A percentile compares a stretch with the other conserved stretches of the same genome.
Conservation (phyloP, 1,139 yeast genomes). For the Geotrichum bryndzae region DNA sequence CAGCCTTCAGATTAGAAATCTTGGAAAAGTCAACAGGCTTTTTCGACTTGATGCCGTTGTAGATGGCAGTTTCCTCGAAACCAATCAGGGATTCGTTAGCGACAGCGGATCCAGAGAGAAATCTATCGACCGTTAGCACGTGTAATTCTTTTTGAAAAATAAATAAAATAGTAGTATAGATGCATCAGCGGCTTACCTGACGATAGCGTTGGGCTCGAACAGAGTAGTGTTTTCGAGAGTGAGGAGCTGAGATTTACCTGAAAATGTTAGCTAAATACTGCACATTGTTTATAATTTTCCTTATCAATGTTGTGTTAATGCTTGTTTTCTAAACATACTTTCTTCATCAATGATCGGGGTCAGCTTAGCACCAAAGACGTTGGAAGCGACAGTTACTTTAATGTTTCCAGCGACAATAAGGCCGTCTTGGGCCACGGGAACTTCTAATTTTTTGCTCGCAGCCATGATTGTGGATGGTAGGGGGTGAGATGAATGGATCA, state of each 20-base stretch:
- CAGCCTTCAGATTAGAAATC: conserved; percentile 22
- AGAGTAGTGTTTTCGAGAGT: conserved; percentile 27
- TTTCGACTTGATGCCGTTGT: conserved; percentile 17
- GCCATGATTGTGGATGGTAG: conserved; percentile 5
- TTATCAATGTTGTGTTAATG: background rate
- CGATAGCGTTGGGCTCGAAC: conserved; percentile 77
- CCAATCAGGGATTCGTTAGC: conserved; percentile 24
- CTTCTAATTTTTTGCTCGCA: conserved; percentile 8
- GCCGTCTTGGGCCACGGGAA: conserved; percentile 15
- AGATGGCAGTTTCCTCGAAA: conserved; percentile 21
- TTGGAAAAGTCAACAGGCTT: conserved; percentile 7
- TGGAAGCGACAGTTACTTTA: conserved; percentile 14
- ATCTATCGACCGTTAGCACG: conserved; percentile 31
- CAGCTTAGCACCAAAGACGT: conserved; percentile 5
- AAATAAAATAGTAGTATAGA: conserved; percentile 10
- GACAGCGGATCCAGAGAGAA: conserved; percentile 33
- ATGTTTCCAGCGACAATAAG: conserved; percentile 11
- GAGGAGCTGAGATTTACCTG: conserved; percentile 9
- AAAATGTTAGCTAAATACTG: background rate
- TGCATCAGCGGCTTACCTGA: conserved; percentile 47
- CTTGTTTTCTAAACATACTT: conserved; percentile 4
- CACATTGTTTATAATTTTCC: background rate
- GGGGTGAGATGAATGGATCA: background rate
- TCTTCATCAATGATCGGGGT: conserved; percentile 10
- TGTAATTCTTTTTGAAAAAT: conserved; percentile 21